Conservation (phyloP, 1,284 basidiomycete species). For the Chondrostereum purpureum region DNA sequence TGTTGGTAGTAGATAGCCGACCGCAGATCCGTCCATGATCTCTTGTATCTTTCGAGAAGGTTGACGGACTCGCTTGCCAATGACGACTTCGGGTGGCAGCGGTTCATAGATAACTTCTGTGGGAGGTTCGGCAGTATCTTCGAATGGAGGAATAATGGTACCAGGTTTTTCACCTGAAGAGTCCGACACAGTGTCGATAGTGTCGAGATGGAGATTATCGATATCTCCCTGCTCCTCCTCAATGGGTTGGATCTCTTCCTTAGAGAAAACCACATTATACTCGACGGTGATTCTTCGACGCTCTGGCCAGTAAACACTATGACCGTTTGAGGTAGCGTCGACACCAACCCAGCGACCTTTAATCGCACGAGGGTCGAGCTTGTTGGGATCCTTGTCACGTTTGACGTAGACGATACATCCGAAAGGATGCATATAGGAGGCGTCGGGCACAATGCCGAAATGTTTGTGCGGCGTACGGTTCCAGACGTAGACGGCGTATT, state of each 20-base stretch:
- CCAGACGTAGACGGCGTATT: slow-evolving; percentile 23
- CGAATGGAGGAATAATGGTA: not conserved
- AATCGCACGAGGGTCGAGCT: slow-evolving; percentile 19
- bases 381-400: too few relatives aligned
- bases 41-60: too few relatives aligned
- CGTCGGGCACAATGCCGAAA: too few relatives aligned
- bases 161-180: not conserved
- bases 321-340: slow-evolving; percentile 23
- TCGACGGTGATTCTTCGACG: slow-evolving; percentile 24
- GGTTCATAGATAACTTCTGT: too few relatives aligned
- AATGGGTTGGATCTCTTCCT: not conserved
- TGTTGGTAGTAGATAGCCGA: too few relatives aligned
- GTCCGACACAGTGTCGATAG: not conserved
- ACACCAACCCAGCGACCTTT: slow-evolving; percentile 25
- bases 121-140: not conserved
- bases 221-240: slow-evolving; percentile 3
- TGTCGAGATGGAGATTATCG: not conserved
- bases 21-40: too few relatives aligned
- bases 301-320: slow-evolving; percentile 28
- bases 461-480: slow-evolving; percentile 23
- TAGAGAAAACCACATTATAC: slow-evolving; percentile 19
- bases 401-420: too few relatives aligned
- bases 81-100: too few relatives aligned
- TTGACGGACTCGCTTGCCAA: too few relatives aligned
- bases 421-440: too few relatives aligned